Conservation (phyloP, 257 asterid genomes). For the Solanum appendiculatum region DNA sequence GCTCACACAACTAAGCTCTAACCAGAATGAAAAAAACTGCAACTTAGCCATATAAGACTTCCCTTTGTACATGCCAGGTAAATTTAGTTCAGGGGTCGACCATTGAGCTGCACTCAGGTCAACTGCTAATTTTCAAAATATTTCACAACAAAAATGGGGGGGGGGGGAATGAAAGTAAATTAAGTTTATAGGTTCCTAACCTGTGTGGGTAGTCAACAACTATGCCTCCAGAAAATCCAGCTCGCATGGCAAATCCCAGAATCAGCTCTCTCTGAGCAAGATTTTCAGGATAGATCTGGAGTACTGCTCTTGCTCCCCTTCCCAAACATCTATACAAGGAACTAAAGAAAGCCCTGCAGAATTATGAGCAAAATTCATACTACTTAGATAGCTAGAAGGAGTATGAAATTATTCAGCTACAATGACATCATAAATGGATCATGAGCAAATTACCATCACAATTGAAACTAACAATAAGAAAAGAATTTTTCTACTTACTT, state of each 20-base stretch:
- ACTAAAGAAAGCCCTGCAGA: slow-evolving; percentile 79
- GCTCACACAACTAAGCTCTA: neutral
- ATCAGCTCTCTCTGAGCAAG: slow-evolving; percentile 81
- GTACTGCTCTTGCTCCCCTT: slow-evolving; percentile 92
- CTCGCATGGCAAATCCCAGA: slow-evolving; percentile 81
- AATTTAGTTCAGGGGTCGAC: neutral
- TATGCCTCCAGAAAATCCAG: slow-evolving; percentile 94
- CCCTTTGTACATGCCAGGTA: neutral
- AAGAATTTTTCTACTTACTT: slow-evolving; percentile 37
- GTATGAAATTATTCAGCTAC: neutral
- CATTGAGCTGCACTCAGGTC: neutral
- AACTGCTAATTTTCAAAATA: neutral
- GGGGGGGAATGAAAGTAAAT: neutral
- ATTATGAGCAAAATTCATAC: neutral
- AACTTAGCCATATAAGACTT: neutral
- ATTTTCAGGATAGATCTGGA: slow-evolving; percentile 92
- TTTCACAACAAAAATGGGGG: neutral
- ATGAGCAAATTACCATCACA: neutral
- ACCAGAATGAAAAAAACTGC: neutral
- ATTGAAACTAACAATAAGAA: neutral
- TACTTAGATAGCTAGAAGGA: neutral
- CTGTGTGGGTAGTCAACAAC: slow-evolving; percentile 94
- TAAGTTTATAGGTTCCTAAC: slow-evolving; percentile 19
- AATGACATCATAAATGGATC: neutral
- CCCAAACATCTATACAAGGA: slow-evolving; percentile 78